Percentiles rank a stretch among this genome's conserved stretches.
Conservation (phyloP, 768 basidiomycete species). For the Tulasnella sp. region DNA sequence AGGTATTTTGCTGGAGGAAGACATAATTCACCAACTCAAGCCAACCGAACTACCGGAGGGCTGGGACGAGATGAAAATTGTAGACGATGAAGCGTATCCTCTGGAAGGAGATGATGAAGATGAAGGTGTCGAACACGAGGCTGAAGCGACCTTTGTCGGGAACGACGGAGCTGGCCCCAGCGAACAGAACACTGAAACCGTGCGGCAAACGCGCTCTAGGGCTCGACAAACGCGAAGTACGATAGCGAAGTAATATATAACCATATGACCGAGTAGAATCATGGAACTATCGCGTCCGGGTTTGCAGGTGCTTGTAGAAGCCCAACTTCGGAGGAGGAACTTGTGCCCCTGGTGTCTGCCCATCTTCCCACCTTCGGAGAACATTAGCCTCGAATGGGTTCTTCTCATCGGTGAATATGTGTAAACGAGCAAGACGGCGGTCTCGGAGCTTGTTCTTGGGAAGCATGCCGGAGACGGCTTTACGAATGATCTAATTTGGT, state of each 20-base stretch:
- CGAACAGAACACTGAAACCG: background rate
- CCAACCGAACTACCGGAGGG: slow-evolving; percentile 35
- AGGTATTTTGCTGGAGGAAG: slow-evolving; percentile 67
- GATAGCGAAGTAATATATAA: background rate
- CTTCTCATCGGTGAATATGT: slow-evolving; percentile 68
- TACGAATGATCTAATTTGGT: slow-evolving; percentile 69
- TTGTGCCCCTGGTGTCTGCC: slow-evolving; percentile 21
- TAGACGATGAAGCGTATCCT: slow-evolving; percentile 41
- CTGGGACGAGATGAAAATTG: slow-evolving; percentile 38
- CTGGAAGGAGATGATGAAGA: slow-evolving; percentile 42
- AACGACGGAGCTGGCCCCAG: slow-evolving; percentile 8
- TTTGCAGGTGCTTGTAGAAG: slow-evolving; percentile 12
- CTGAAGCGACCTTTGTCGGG: background rate
- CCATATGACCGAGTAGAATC: background rate
- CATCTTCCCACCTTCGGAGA: slow-evolving; percentile 64
- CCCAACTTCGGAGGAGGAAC: slow-evolving; percentile 17
- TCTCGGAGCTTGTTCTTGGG: slow-evolving; percentile 96
- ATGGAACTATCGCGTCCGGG: background rate
- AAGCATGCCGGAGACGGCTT: slow-evolving; percentile 96
- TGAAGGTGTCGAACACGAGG: slow-evolving; percentile 27
- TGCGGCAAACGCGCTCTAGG: background rate
- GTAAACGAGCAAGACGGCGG: slow-evolving; percentile 74
- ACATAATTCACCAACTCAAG: slow-evolving; percentile 42
- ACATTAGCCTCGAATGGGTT: slow-evolving; percentile 69
- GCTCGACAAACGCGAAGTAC: slow-evolving; percentile 4